Evolutionary conservation across 495 filamentous ascomycete species (phyloP).

Genomic region (Amphirosellinia nigrospora): DNA sequence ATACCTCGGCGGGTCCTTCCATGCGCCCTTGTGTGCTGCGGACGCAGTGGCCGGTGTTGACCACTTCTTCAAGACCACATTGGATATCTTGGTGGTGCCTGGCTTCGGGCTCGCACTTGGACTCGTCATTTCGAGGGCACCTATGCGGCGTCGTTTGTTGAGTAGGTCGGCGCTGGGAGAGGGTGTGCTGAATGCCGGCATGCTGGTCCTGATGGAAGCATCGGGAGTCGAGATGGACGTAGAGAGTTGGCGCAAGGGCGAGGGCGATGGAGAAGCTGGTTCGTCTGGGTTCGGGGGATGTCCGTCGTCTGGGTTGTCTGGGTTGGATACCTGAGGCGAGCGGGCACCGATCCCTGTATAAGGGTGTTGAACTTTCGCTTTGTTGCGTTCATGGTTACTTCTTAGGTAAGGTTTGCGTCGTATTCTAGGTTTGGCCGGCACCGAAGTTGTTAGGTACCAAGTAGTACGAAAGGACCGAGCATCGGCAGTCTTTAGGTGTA

Average conservation of each 20-base stretch:
- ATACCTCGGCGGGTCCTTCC: slow-evolving; percentile 61
- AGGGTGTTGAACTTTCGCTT: slow-evolving; percentile 65
- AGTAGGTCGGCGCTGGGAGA: slow-evolving; percentile 41
- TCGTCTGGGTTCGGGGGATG: slow-evolving; percentile 25
- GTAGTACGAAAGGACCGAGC: not conserved
- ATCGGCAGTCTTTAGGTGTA: not conserved
- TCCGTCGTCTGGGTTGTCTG: slow-evolving; percentile 29
- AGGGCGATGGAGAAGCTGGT: slow-evolving; percentile 29
- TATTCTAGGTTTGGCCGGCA: not conserved
- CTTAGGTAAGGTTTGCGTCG: slow-evolving; percentile 14
- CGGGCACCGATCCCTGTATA: slow-evolving; percentile 56
- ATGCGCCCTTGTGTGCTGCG: slow-evolving; percentile 28
- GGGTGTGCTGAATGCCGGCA: slow-evolving; percentile 28
- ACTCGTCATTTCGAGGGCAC: slow-evolving; percentile 33
- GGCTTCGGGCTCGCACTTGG: slow-evolving; percentile 33
- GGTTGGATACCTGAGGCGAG: slow-evolving; percentile 31
- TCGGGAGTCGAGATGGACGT: slow-evolving; percentile 30
- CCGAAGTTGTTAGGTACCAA: too few species aligned
- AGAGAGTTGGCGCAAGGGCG: slow-evolving; percentile 31
- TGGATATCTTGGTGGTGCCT: slow-evolving; percentile 43
- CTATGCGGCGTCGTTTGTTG: slow-evolving; percentile 56
- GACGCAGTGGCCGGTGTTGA: slow-evolving; percentile 24
- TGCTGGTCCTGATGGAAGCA: slow-evolving; percentile 35
- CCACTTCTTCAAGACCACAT: slow-evolving; percentile 52
- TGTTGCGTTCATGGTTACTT: slow-evolving; percentile 57